Conservation (phyloP, 2,329 filamentous ascomycete species). For the Knufia fluminis region DNA sequence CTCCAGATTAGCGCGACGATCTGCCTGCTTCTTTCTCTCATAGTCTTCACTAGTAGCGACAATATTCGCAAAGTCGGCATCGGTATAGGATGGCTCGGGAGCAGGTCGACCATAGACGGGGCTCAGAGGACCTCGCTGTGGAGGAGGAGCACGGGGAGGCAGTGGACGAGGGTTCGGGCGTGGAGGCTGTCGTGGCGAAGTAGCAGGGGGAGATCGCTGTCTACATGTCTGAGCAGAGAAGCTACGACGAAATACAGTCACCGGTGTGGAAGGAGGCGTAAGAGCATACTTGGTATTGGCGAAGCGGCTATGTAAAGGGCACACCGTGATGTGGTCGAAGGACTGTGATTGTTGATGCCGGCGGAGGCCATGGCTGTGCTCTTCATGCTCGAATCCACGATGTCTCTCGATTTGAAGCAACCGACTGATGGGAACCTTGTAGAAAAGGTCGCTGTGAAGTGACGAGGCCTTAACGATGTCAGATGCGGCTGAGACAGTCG, state of each 20-base stretch:
- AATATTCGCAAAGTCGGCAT: not conserved
- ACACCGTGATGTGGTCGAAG: no score
- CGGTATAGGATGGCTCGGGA: not conserved
- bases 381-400: constrained; percentile 4
- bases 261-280: no score
- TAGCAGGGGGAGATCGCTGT: not conserved
- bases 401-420: constrained; percentile 2
- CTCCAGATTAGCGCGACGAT: not conserved
- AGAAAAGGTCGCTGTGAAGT: not conserved
- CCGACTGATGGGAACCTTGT: constrained; percentile 1
- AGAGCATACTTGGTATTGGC: no score
- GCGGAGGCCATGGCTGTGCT: not conserved
- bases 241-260: not conserved
- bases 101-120: not conserved
- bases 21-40: not conserved
- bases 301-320: no score
- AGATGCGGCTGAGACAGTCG: not conserved
- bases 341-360: no score
- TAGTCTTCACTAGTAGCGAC: not conserved
- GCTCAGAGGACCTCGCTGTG: no score
- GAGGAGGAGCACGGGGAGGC: no score
- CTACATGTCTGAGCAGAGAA: not conserved
- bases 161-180: not conserved
- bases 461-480: not conserved
- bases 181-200: not conserved